Evolutionary conservation across 192 early-diverging fungal genomes (phyloP).

Genomic region (Gryganskiella cystojenkinii): DNA sequence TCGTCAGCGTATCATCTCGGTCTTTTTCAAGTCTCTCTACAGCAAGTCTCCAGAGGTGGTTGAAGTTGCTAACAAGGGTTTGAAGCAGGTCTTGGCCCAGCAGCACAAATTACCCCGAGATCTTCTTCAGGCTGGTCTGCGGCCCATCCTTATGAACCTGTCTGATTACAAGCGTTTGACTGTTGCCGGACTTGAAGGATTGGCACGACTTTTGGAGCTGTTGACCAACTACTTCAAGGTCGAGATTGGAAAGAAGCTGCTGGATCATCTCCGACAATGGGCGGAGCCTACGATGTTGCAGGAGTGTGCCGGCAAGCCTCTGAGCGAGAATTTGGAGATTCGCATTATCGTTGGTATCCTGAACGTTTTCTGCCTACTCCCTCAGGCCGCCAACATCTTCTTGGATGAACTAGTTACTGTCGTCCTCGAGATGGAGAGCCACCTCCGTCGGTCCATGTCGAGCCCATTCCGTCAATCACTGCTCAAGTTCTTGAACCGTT

Average conservation of each 20-base stretch:
- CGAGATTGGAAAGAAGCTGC: conserved; percentile 96
- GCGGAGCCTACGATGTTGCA: conserved; percentile 87
- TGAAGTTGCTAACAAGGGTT: conserved; percentile 90
- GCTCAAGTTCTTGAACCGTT: conserved; percentile 91
- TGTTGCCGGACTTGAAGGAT: conserved; percentile 91
- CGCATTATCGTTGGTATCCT: conserved; percentile 95
- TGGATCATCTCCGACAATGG: conserved; percentile 96
- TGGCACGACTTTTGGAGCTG: conserved; percentile 92
- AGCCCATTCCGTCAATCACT: conserved; percentile 95
- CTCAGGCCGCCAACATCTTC: conserved; percentile 90
- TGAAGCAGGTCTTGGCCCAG: conserved; percentile 81
- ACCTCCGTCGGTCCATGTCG: conserved; percentile 82
- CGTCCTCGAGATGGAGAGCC: conserved; percentile 87
- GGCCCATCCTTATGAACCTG: conserved; percentile 95
- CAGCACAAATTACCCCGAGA: conserved; percentile 95
- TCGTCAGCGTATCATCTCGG: conserved; percentile 90
- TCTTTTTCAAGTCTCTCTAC: conserved; percentile 99
- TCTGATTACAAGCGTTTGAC: conserved; percentile 95
- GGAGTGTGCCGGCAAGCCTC: conserved; percentile 80
- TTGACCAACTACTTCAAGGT: conserved; percentile 99
- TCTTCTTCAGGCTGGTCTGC: conserved; percentile 92
- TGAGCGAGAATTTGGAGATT: conserved; percentile 94
- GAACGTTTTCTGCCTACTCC: conserved; percentile 93
- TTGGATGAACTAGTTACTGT: conserved; percentile 91
- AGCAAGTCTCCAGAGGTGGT: conserved; percentile 95